phyloP scores from a whole-genome alignment of 176 grass and related monocot genomes.

The Raddia distichophylla region DNA sequence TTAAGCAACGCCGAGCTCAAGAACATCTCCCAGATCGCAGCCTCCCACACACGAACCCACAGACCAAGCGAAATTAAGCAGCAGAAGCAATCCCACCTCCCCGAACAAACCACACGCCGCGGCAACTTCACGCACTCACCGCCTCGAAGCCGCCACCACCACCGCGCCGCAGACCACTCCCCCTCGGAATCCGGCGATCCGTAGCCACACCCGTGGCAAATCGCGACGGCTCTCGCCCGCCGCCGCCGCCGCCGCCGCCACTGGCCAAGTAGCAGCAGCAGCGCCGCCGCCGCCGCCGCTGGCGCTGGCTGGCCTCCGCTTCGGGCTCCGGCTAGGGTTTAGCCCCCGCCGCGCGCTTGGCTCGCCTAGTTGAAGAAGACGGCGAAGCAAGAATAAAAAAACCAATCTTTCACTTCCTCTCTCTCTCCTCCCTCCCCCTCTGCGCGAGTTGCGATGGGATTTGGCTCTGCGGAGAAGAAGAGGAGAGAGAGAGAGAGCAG shows the following conservation, averaged over 20 bases:
- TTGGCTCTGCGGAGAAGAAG: conserved; percentile 20
- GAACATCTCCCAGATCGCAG: background rate
- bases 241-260: background rate
- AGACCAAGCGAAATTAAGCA: conserved; percentile 20
- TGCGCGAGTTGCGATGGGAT: conserved; percentile 18
- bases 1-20: background rate
- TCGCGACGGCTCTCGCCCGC: background rate
- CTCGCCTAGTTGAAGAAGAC: too few relatives aligned
- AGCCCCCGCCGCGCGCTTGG: background rate
- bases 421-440: background rate
- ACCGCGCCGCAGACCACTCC: background rate
- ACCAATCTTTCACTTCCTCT: background rate
- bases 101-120: background rate
- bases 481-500: background rate
- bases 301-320: background rate
- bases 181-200: conserved; percentile 39
- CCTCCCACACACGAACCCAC: background rate
- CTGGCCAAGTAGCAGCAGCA: background rate
- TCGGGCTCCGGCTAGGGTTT: conserved; percentile 2
- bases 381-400: background rate
- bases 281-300: background rate
- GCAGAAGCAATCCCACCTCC: background rate
- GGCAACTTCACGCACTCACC: background rate
- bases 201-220: background rate
- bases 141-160: background rate